Conservation (phyloP, 805 yeast genomes). For the Wickerhamomyces silvicola region DNA sequence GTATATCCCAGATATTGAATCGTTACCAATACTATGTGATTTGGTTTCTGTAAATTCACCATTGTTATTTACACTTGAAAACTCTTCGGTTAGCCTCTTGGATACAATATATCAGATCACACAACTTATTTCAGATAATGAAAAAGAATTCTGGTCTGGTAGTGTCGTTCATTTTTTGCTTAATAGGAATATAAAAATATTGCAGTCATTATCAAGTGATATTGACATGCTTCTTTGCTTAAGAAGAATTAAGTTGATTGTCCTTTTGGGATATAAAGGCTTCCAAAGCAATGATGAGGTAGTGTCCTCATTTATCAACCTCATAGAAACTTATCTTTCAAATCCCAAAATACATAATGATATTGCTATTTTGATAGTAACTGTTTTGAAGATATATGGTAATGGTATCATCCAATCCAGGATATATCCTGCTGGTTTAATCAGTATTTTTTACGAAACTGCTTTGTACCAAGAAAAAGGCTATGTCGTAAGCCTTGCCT, state of each 20-base stretch:
- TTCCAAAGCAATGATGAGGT: constrained; percentile 18
- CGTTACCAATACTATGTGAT: not conserved
- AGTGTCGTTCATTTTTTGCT: constrained; percentile 31
- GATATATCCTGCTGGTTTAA: constrained; percentile 10
- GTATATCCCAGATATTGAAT: constrained; percentile 8
- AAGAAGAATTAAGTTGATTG: constrained; percentile 33
- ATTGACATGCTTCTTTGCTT: constrained; percentile 23
- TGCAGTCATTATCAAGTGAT: constrained; percentile 18
- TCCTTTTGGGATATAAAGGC: constrained; percentile 20
- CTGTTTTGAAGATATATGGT: constrained; percentile 10
- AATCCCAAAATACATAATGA: constrained; percentile 20
- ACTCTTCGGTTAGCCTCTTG: constrained; percentile 8
- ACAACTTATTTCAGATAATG: constrained; percentile 1
- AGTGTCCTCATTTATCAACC: constrained; percentile 12
- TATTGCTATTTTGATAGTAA: constrained; percentile 20
- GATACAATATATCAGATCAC: constrained; percentile 13
- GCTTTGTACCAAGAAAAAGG: constrained; percentile 4
- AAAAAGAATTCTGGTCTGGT: constrained; percentile 28
- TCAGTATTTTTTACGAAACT: constrained; percentile 16
- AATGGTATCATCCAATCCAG: constrained; percentile 1
- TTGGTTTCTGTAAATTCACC: constrained; percentile 5
- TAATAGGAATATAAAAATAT: constrained; percentile 24
- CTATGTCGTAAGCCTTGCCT: not conserved
- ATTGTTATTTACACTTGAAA: constrained; percentile 4
- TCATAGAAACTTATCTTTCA: constrained; percentile 13